Base-by-base conservation (phyloP, 163 green algal species). In the Scenedesmus sp. region DNA sequence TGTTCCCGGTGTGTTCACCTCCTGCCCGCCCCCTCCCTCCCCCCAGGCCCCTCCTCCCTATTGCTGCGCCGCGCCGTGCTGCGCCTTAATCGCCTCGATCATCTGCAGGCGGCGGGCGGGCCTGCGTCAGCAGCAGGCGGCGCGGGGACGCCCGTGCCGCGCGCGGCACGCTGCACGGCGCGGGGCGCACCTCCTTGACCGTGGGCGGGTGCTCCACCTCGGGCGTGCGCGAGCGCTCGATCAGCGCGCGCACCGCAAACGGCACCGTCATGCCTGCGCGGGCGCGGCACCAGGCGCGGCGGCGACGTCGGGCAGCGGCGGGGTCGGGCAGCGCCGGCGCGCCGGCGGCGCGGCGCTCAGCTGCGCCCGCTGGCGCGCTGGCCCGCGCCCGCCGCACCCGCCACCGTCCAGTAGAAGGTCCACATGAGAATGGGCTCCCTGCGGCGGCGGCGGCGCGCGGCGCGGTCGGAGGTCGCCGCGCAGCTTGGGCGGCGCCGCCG, bases 371-470 rank as follows among this genome's bases (percentile, higher is more conserved):
- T 60, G 11, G 51, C 18, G 20, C n/a, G 58, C 58, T 48, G 58
- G 17, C 10, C 28, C 14, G 5, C 58, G 39, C 29, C 58, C 39
- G 4, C 29, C 63, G 63, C 45, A 70, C 70, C 70, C 60, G 70
- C 70, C 26, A 51, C 6, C 24, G 70, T 60, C 70, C 70, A 78
- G 39, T 78, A 78, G 17, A 58, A 57, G 28, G 70, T 70, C 70
- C 70, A 78, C 53, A 70, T 70, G 34, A 78, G 51, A 33, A 78
- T 60, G 39, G 63, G 63, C 63, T 70, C 64, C 39, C 39, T n/a
- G n/a, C n/a, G n/a, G n/a, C n/a, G n/a, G n/a, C n/a, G n/a, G n/a
- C n/a, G n/a, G n/a, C n/a, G n/a, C n/a, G n/a, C n/a, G n/a, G n/a
- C n/a, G n/a, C n/a, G n/a, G n/a, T n/a, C n/a, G n/a, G n/a, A n/a